These are phyloP conservation scores for Neurospora sp. DNA, from an alignment of 2,329 filamentous ascomycete species.

Conservation along the genomic window DNA sequence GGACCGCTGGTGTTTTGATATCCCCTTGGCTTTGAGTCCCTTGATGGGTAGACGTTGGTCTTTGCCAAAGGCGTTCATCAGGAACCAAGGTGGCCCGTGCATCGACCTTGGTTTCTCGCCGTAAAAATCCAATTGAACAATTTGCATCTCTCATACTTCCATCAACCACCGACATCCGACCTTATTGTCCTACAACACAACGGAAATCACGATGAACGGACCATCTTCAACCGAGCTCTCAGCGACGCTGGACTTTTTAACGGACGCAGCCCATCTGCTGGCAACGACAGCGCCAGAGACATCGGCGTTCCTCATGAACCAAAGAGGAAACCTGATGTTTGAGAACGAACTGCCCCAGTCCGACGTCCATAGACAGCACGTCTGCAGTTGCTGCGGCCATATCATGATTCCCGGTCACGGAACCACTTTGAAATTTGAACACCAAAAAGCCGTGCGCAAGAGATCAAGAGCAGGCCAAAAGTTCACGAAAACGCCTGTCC, in stretches of 20 bases:
- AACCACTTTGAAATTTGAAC: conserved; percentile 30
- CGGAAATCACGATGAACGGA: conserved; percentile 28
- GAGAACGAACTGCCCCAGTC: conserved; percentile 32
- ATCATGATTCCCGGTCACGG: conserved; percentile 46
- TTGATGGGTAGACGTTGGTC: not conserved
- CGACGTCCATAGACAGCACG: conserved; percentile 42
- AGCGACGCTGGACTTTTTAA: conserved; percentile 34
- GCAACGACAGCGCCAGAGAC: conserved; percentile 41
- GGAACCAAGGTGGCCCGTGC: not conserved
- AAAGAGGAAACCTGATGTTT: conserved; percentile 39
- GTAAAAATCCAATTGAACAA: not conserved
- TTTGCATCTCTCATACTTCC: not conserved
- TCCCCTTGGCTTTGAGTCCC: not conserved
- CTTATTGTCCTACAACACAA: conserved; percentile 1
- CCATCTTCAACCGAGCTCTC: conserved; percentile 12
- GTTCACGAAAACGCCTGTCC: not conserved
- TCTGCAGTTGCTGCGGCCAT: conserved; percentile 51
- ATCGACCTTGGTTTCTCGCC: not conserved
- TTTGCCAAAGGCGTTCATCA: not conserved
- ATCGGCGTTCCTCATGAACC: conserved; percentile 50
- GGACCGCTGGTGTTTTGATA: not conserved
- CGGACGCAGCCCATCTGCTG: conserved; percentile 50
- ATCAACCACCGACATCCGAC: conserved; percentile 1
- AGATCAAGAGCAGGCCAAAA: conserved; percentile 6
- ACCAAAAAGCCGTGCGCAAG: conserved; percentile 39